Evolutionary conservation across 805 yeast species (phyloP).

Genomic region (Ogataea glucozyma): DNA sequence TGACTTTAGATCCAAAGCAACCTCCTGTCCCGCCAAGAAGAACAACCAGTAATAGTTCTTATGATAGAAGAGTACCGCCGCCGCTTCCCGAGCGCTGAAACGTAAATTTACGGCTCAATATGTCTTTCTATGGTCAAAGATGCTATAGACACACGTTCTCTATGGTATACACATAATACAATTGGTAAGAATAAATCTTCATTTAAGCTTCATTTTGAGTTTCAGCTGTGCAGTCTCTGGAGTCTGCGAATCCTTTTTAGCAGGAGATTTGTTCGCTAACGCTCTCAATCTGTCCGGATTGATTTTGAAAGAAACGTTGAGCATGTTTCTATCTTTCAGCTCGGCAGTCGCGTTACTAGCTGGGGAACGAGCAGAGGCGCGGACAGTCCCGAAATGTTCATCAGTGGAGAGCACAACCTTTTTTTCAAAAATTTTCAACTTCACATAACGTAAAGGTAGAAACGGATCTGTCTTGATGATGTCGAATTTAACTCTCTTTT

Average conservation of each 20-base stretch:
- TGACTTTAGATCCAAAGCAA: background rate
- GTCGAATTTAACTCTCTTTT: conserved; percentile 23
- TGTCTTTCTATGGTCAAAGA: no score
- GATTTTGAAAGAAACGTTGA: conserved; percentile 14
- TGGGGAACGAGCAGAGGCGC: background rate
- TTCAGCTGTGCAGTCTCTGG: conserved; percentile 14
- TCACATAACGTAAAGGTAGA: conserved; percentile 40
- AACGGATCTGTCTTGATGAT: conserved; percentile 21
- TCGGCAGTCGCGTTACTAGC: background rate
- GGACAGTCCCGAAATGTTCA: conserved; percentile 24
- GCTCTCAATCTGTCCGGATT: conserved; percentile 10
- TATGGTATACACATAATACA: conserved; percentile 10
- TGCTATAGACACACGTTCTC: conserved; percentile 1
- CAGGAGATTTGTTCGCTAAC: background rate
- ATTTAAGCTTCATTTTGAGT: conserved; percentile 25
- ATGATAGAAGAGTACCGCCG: conserved; percentile 15
- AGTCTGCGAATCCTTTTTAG: no score
- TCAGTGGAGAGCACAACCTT: conserved; percentile 29
- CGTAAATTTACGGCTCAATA: background rate
- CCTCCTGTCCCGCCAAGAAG: background rate
- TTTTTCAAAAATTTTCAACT: conserved; percentile 28
- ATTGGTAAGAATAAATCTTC: background rate
- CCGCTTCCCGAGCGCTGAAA: conserved; percentile 23
- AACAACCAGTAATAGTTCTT: background rate
- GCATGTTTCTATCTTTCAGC: no score